Base-by-base conservation (phyloP, 257 asterid genomes). In the Cordia subcordata region DNA sequence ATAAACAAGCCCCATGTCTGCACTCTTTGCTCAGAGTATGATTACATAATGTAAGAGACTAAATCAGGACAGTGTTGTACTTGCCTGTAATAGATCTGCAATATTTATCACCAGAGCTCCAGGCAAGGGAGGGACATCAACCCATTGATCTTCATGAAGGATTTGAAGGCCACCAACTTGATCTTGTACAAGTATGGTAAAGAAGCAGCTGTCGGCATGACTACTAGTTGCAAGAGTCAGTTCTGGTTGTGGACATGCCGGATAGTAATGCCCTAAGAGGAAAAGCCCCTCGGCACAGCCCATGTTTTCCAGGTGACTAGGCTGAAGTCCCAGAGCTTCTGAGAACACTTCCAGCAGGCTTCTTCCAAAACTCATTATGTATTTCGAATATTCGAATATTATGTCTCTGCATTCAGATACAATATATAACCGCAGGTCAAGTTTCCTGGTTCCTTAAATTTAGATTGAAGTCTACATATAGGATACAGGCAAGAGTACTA, bases 231-330 rank as follows among this genome's bases (percentile, higher is more conserved):
- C 90, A 4, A 75, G 27, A 0, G 90, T 77, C 12, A 49, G 35
- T n/a, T 80, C 74, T 1, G 90, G 86, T 33, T 83, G 67, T 8
- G 86, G 86, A 55, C 90, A 83, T 14, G 71, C 56, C 0, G 84
- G 90, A 19, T 67, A 74, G 47, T 82, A 80, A 27, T 79, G 80
- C 32, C 78, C 60, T 1, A 64, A 1, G 0, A 63, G 11, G 8
- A 35, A 42, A 3, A 57, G 70, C 12, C 82, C 74, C 49, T 75
- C 72, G 0, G 52, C 67, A 9, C 82, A 79, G 5, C 54, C 72
- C 67, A 79, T 56, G 17, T 63, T 57, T 10, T 33, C 39, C 6
- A 81, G 68, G 22, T 62, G 66, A n/a, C 35, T 40, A 0, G 37
- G 38, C 0, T 53, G 42, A 0, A 78, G 77, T 0, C 88, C 82